Conservation (phyloP, 2,329 filamentous ascomycete species). For the Byssoonygena ceratinophila region DNA sequence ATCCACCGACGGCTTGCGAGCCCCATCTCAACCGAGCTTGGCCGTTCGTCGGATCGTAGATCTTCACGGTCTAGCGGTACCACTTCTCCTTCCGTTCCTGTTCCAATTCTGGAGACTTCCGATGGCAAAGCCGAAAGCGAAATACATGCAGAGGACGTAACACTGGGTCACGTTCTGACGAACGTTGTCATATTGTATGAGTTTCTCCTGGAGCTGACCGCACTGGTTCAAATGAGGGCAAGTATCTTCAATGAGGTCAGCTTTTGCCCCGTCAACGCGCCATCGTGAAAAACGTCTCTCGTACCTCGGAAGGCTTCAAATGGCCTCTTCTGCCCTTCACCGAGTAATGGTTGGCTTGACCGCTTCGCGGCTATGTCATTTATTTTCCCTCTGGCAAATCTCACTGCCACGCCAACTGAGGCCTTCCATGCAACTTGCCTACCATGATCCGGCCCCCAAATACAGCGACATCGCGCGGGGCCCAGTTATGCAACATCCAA, state of each 20-base stretch:
- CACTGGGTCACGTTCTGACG: conserved; percentile 66
- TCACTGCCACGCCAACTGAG: too few relatives aligned
- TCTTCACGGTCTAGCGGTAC: not conserved
- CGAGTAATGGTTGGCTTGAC: too few relatives aligned
- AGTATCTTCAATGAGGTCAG: conserved; percentile 66
- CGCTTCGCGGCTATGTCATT: not conserved
- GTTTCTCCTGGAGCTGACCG: conserved; percentile 66
- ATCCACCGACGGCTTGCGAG: conserved; percentile 29
- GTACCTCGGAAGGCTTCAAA: not conserved
- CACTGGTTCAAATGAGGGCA: conserved; percentile 62
- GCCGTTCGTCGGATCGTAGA: not conserved
- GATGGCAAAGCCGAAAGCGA: conserved; percentile 15
- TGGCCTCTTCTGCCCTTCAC: not conserved
- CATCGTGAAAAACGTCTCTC: not conserved
- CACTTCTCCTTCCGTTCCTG: not conserved
- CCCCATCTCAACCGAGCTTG: conserved; percentile 22
- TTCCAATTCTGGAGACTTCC: conserved; percentile 6
- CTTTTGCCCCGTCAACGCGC: conserved; percentile 25
- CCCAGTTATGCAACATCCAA: not conserved
- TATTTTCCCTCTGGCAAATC: too few relatives aligned
- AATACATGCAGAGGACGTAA: conserved; percentile 41
- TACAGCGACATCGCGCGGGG: not conserved
- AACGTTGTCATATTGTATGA: conserved; percentile 71
- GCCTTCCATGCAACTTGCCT: too few relatives aligned
- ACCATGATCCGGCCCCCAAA: too few relatives aligned